A percentile compares a stretch with the other conserved stretches of the same genome.
Conservation (phyloP, 2,329 filamentous ascomycete species). For the Talaromyces islandicus region DNA sequence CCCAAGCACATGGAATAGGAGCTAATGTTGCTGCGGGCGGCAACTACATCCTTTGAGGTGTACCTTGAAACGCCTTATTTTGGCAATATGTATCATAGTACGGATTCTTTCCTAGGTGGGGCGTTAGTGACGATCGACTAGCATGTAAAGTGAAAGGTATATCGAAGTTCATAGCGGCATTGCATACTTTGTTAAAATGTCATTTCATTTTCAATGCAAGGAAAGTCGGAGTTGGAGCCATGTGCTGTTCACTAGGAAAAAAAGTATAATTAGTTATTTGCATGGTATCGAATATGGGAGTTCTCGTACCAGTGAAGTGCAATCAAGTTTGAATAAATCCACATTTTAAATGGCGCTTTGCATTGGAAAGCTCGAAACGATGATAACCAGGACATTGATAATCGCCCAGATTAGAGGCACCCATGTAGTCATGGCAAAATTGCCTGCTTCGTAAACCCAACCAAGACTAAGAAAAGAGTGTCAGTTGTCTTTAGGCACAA, state of each 20-base stretch:
- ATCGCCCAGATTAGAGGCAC: conserved; percentile 84
- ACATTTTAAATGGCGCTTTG: conserved; percentile 68
- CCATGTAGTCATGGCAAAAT: conserved; percentile 91
- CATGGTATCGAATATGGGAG: background rate
- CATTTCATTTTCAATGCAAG: background rate
- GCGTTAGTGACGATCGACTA: background rate
- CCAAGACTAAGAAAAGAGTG: conserved; percentile 53
- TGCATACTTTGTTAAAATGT: background rate
- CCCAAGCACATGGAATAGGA: conserved; percentile 33
- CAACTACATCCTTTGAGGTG: background rate
- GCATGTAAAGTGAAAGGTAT: background rate
- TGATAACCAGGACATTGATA: conserved; percentile 74
- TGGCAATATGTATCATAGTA: background rate
- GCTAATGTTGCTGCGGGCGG: conserved; percentile 23
- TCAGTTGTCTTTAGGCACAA: background rate
- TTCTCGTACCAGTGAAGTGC: background rate
- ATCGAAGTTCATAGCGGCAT: background rate
- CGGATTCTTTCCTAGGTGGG: background rate
- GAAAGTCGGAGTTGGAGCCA: background rate
- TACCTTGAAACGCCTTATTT: background rate
- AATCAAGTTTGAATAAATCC: background rate
- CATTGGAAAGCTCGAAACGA: conserved; percentile 87
- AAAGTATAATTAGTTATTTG: background rate
- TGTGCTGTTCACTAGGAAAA: background rate
- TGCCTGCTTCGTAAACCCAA: conserved; percentile 73